phyloP scores from a whole-genome alignment of 768 basidiomycete species.

The Termitomyces sp. region DNA sequence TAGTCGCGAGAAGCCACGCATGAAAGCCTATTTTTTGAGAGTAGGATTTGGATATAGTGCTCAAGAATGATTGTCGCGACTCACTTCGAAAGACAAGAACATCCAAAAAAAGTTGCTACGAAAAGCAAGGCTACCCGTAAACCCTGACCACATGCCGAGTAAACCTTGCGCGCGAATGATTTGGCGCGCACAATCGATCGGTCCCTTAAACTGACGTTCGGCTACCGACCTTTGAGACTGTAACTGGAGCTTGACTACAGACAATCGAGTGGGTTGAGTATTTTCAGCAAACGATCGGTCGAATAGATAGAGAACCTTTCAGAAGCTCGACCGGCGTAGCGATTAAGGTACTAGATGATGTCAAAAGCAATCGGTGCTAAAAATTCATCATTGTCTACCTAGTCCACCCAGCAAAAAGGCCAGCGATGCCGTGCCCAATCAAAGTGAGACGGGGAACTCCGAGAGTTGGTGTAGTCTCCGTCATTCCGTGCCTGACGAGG shows the following conservation, averaged over 20 bases:
- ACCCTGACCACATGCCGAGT: conserved; percentile 70
- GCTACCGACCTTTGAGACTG: conserved; percentile 50
- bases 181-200: conserved; percentile 63
- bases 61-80: conserved; percentile 5
- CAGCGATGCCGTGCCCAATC: conserved; percentile 62
- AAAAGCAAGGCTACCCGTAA: conserved; percentile 70
- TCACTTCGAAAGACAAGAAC: conserved; percentile 69
- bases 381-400: conserved; percentile 39
- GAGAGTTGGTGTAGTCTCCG: conserved; percentile 44
- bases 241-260: conserved; percentile 62
- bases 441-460: conserved; percentile 54
- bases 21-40: conserved; percentile 41
- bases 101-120: conserved; percentile 77
- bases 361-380: conserved; percentile 8
- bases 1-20: conserved; percentile 54
- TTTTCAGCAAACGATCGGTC: conserved; percentile 43
- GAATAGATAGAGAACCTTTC: conserved; percentile 45
- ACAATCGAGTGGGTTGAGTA: conserved; percentile 39
- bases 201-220: conserved; percentile 61
- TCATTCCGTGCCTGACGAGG: conserved; percentile 48
- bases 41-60: conserved; percentile 18
- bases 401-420: conserved; percentile 66
- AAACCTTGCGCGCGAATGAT: conserved; percentile 61
- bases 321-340: conserved; percentile 79
- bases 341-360: conserved; percentile 48